Base-by-base conservation (phyloP, 495 filamentous ascomycete species). In the Neurospora sp. region DNA sequence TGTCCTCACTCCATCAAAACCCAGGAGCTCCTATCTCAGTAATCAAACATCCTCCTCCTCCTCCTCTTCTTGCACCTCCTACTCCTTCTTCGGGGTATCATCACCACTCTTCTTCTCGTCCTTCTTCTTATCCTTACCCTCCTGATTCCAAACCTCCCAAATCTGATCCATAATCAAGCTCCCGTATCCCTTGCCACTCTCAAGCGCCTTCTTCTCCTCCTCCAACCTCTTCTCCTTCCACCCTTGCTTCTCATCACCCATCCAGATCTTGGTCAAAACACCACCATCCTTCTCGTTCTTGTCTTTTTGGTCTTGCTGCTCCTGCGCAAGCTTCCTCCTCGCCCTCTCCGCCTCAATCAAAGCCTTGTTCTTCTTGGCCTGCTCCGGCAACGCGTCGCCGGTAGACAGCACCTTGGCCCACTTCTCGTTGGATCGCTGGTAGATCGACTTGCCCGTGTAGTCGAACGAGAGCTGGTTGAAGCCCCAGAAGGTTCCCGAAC, bases 141-240 rank as follows among this genome's bases (percentile, higher is more conserved):
- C 54, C 69, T 86, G 87, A 80, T 86, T 90, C 89, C 88, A 93
- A 54, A 94, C 95, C 82, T 97, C 93, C 86, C 87, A 90, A 54
- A 97, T 88, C 87, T 95, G 91, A 76, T 94, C 92, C 82, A 88
- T 86, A 75, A 97, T 97, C 82, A 97, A 83, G 77, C 89, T 90
- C 18, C 88, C 89, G 86, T 95, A 94, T 37, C 93, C 92, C 81
- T 90, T 92, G 23, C 94, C 95, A 73, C 91, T 88, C 77, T 91
- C 90, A 78, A 95, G 76, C 72, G 90, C 90, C 83, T 93, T 85
- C 83, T 86, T 86, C 81, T 95, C 92, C 85, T 91, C 87, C 81
- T 84, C 80, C 75, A 93, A 76, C 78, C 93, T 82, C 85, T 87
- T 87, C 82, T 89, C 88, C 86, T 91, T 91, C 93, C 93, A 96